Conservation (phyloP, 139 green algal genomes). For the Protoeuglena noctilucae region DNA sequence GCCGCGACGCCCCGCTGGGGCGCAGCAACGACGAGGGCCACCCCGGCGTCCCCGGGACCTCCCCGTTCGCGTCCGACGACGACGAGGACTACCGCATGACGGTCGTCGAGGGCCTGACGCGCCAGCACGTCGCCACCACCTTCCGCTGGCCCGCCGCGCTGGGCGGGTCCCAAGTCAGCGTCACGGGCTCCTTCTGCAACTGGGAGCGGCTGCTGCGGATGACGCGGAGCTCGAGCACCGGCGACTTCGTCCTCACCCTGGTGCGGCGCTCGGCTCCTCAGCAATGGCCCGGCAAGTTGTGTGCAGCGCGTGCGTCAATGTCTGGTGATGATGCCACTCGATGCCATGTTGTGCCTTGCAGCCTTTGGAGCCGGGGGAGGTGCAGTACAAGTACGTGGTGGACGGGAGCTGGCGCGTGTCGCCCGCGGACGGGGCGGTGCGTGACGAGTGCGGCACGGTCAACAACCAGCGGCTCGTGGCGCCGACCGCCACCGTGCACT, state of each 20-base stretch:
- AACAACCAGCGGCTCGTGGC: slow-evolving; percentile 37
- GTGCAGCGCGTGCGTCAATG: too few species aligned
- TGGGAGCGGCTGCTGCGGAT: slow-evolving; percentile 19
- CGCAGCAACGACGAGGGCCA: too few species aligned
- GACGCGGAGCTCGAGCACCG: slow-evolving; percentile 3
- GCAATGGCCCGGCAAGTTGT: too few species aligned
- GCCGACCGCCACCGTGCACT: slow-evolving; percentile 21
- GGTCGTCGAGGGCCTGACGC: too few species aligned
- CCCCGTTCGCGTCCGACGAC: too few species aligned
- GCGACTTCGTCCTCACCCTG: slow-evolving; percentile 25
- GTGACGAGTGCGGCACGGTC: slow-evolving; percentile 14
- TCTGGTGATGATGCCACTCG: too few species aligned
- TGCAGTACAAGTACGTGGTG: slow-evolving; percentile 42
- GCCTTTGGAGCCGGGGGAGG: too few species aligned
- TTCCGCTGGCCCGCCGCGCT: slow-evolving; percentile 27
- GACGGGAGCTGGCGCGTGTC: slow-evolving; percentile 29
- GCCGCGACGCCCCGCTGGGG: too few species aligned
- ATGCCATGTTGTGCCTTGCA: too few species aligned
- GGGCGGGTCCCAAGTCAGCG: slow-evolving; percentile 12
- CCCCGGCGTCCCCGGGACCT: too few species aligned
- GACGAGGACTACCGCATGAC: too few species aligned
- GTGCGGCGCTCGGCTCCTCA: slow-evolving; percentile 6
- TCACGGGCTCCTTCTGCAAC: slow-evolving; percentile 23
- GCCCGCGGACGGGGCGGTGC: slow-evolving; percentile 16
- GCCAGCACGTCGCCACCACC: slow-evolving; percentile 16